phyloP scores from a whole-genome alignment of 2,329 filamentous ascomycete species.

The Nothomitra cinnamomea region DNA sequence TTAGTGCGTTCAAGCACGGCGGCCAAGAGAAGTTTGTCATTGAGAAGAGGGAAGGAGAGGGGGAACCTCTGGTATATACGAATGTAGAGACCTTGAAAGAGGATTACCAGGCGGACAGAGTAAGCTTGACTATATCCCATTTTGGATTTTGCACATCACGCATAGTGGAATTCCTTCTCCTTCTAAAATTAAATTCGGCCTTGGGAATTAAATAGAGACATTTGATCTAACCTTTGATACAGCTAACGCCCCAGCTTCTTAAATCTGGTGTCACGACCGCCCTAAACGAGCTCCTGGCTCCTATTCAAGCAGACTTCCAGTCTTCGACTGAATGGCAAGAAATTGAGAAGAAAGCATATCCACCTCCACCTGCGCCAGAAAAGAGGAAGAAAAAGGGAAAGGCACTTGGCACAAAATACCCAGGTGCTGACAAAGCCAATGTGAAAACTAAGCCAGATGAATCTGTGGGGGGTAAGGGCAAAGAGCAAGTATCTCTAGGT shows the following conservation, averaged over 20 bases:
- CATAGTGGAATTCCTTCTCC: background rate
- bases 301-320: constrained; percentile 60
- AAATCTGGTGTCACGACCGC: constrained; percentile 69
- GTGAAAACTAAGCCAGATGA: constrained; percentile 10
- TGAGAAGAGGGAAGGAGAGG: constrained; percentile 41
- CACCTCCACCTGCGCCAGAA: constrained; percentile 39
- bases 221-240: background rate
- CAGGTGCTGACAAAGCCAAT: constrained; percentile 22
- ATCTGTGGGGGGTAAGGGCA: constrained; percentile 8
- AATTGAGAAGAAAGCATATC: constrained; percentile 65
- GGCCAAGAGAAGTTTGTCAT: constrained; percentile 49
- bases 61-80: constrained; percentile 65
- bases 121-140: constrained; percentile 26
- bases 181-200: background rate
- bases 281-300: constrained; percentile 55
- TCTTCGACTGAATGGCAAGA: constrained; percentile 64
- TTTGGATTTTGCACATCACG: background rate
- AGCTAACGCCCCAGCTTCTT: constrained; percentile 70
- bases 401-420: constrained; percentile 53
- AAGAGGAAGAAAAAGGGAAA: constrained; percentile 65
- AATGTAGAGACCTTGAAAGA: constrained; percentile 55
- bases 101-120: constrained; percentile 65
- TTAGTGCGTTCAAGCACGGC: constrained; percentile 39
- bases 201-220: no score
- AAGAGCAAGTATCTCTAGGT: constrained; percentile 8